These are phyloP conservation scores for Trichoderma sp. DNA, from an alignment of 2,329 filamentous ascomycete species.

Conservation along the genomic window DNA sequence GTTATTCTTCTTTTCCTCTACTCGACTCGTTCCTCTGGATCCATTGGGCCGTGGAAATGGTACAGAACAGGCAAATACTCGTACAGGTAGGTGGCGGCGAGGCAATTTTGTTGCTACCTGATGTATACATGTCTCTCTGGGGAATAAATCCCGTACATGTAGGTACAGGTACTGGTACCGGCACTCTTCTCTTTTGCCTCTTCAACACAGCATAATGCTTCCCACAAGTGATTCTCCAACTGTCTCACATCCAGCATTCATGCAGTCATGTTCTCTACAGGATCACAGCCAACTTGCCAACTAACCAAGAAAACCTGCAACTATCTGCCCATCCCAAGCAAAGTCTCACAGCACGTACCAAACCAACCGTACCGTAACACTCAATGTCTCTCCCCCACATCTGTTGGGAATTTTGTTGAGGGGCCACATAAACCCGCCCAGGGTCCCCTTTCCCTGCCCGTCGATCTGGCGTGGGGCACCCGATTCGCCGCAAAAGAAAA, in stretches of 20 bases:
- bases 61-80: neutral
- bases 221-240: neutral
- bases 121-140: neutral
- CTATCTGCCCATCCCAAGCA: neutral
- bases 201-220: neutral
- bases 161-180: neutral
- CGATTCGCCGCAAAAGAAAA: conserved; percentile 5
- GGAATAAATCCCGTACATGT: neutral
- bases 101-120: neutral
- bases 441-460: neutral
- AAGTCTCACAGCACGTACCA: neutral
- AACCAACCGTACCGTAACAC: neutral
- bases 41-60: neutral
- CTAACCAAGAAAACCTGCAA: neutral
- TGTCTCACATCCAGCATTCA: neutral
- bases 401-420: conserved; percentile 19
- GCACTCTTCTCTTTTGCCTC: neutral
- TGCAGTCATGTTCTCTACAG: neutral
- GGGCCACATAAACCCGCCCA: neutral
- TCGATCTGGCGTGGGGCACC: conserved; percentile 14
- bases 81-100: neutral
- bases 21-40: neutral
- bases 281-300: neutral
- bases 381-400: conserved; percentile 14
- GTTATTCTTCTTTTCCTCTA: neutral